Conservation (phyloP, 805 yeast species). For the Saccharomycopsis fodiens region DNA sequence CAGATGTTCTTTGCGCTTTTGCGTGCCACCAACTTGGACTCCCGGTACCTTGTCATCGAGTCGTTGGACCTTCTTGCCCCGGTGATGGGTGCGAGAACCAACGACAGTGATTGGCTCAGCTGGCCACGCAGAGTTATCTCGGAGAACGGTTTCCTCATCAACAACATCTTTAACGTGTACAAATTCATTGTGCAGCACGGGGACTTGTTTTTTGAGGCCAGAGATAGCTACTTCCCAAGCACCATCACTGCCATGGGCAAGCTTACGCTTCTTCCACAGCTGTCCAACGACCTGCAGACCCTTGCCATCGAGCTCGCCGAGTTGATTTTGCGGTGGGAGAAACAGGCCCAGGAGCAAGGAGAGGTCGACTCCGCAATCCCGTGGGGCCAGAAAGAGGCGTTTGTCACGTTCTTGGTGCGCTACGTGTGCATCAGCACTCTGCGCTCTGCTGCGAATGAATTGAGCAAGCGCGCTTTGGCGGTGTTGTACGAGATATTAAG, state of each 20-base stretch:
- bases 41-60: slow-evolving; percentile 73
- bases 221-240: slow-evolving; percentile 84
- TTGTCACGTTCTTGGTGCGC: slow-evolving; percentile 80
- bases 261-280: slow-evolving; percentile 67
- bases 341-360: slow-evolving; percentile 30
- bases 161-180: slow-evolving; percentile 81
- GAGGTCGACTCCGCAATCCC: slow-evolving; percentile 48
- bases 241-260: slow-evolving; percentile 91
- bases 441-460: slow-evolving; percentile 73
- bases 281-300: slow-evolving; percentile 73
- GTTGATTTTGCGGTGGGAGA: slow-evolving; percentile 80
- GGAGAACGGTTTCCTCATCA: slow-evolving; percentile 58
- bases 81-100: slow-evolving; percentile 57
- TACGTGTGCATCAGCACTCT: slow-evolving; percentile 83
- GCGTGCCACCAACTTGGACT: slow-evolving; percentile 78
- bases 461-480: slow-evolving; percentile 76
- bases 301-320: slow-evolving; percentile 88
- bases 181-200: slow-evolving; percentile 85
- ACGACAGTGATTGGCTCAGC: slow-evolving; percentile 66
- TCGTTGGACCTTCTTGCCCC: slow-evolving; percentile 88
- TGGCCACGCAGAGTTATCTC: slow-evolving; percentile 93
- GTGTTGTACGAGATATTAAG: slow-evolving; percentile 67
- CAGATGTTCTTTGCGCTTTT: slow-evolving; percentile 88
- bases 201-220: slow-evolving; percentile 75
- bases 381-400: slow-evolving; percentile 76